These are phyloP conservation scores for Oryza coarctata DNA, from an alignment of 176 grass and related monocot genomes.

Conservation along the genomic window DNA sequence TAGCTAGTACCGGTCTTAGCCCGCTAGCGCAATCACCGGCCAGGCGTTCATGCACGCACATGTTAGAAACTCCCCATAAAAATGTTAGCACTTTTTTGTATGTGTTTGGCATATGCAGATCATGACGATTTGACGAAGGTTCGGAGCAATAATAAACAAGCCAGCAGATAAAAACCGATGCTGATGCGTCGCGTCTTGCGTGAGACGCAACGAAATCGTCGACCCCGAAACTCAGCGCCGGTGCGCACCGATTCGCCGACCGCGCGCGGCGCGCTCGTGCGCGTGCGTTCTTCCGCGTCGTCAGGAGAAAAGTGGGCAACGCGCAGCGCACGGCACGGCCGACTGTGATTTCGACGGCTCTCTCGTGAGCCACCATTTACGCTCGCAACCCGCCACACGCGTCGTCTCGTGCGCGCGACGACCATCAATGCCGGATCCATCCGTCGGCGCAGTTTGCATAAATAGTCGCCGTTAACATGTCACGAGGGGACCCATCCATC, in stretches of 20 bases:
- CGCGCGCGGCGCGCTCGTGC: background rate
- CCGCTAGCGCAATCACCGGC: background rate
- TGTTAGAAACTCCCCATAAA: background rate
- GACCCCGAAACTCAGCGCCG: background rate
- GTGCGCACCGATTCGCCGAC: background rate
- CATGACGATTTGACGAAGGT: background rate
- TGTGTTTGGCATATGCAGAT: background rate
- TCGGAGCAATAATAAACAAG: background rate
- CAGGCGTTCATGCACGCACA: background rate
- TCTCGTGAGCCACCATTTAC: constrained; percentile 32
- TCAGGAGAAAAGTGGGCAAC: background rate
- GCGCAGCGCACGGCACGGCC: background rate
- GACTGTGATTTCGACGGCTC: background rate
- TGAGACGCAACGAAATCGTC: background rate
- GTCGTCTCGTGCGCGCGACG: constrained; percentile 26
- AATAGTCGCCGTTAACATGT: constrained; percentile 33
- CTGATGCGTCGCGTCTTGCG: background rate
- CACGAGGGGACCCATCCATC: constrained; percentile 27
- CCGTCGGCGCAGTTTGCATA: background rate
- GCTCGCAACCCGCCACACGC: background rate
- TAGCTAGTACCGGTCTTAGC: background rate
- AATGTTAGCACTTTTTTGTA: too few relatives aligned
- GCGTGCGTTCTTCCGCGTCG: background rate
- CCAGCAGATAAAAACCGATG: background rate
- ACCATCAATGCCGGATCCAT: constrained; percentile 38